Percentiles rank a stretch among this genome's conserved stretches.
Conservation (phyloP, 306 rosid species). For the Arachis stenosperma region DNA sequence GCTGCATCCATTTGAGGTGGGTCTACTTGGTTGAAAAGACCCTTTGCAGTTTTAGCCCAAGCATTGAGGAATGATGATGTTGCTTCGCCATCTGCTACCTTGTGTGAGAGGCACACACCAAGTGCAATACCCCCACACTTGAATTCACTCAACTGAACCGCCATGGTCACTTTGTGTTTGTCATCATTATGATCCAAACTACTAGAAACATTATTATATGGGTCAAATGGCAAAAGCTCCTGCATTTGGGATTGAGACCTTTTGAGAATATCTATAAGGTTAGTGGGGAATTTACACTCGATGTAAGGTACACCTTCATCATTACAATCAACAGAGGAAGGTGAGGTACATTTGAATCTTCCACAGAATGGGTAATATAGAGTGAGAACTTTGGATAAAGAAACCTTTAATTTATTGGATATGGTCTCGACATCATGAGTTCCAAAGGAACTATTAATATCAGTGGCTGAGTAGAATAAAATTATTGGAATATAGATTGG, state of each 20-base stretch:
- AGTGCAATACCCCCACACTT: slow-evolving; percentile 33
- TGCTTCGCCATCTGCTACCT: slow-evolving; percentile 20
- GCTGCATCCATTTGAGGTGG: slow-evolving; percentile 4
- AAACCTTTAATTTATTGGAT: slow-evolving; percentile 8
- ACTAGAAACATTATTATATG: not conserved
- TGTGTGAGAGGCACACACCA: slow-evolving; percentile 38
- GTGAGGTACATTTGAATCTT: slow-evolving; percentile 11
- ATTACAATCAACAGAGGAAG: slow-evolving; percentile 29
- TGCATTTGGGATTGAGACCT: not conserved
- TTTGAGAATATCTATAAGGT: slow-evolving; percentile 1
- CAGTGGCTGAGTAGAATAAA: slow-evolving; percentile 30
- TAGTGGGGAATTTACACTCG: not conserved
- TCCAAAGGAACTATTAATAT: not conserved
- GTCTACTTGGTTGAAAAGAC: not conserved
- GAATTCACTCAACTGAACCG: slow-evolving; percentile 25
- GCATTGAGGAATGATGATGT: slow-evolving; percentile 3
- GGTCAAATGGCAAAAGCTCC: slow-evolving; percentile 28
- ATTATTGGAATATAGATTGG: slow-evolving; percentile 25
- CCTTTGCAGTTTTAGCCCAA: slow-evolving; percentile 27
- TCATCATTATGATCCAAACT: not conserved
- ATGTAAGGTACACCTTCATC: slow-evolving; percentile 31
- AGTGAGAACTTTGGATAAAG: slow-evolving; percentile 36
- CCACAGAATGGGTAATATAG: slow-evolving; percentile 41
- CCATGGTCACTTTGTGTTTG: slow-evolving; percentile 28
- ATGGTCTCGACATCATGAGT: not conserved